A percentile compares a stretch with the other conserved stretches of the same genome.
Conservation (phyloP, 2,329 filamentous ascomycete species). For the Nigrospora sphaerica region DNA sequence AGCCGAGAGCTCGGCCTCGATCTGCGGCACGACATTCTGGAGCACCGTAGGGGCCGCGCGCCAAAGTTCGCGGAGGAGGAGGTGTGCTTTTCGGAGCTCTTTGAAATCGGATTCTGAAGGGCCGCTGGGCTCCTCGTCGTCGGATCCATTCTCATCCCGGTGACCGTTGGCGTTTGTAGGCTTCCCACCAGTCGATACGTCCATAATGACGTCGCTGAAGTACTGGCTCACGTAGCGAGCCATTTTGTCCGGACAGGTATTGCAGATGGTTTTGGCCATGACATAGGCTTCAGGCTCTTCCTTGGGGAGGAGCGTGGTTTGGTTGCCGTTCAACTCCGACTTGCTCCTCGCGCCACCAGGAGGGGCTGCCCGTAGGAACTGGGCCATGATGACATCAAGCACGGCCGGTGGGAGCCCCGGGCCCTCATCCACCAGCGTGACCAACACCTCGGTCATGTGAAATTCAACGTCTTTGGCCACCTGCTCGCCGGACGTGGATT, state of each 20-base stretch:
- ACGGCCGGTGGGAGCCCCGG: slow-evolving; percentile 70
- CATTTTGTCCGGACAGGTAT: slow-evolving; percentile 87
- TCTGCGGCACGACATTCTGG: slow-evolving; percentile 86
- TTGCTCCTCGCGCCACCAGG: slow-evolving; percentile 55
- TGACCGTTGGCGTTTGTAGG: slow-evolving; percentile 48
- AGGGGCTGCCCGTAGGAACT: slow-evolving; percentile 85
- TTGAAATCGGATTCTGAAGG: slow-evolving; percentile 79
- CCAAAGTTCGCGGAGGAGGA: slow-evolving; percentile 87
- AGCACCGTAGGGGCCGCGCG: slow-evolving; percentile 81
- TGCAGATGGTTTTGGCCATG: slow-evolving; percentile 94
- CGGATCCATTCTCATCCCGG: slow-evolving; percentile 55
- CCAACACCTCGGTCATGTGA: slow-evolving; percentile 80
- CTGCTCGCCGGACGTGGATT: slow-evolving; percentile 68
- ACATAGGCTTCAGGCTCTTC: slow-evolving; percentile 89
- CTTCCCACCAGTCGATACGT: slow-evolving; percentile 56
- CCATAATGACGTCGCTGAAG: slow-evolving; percentile 93
- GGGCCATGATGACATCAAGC: slow-evolving; percentile 88
- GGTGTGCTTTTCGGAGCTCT: slow-evolving; percentile 84
- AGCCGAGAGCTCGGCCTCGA: slow-evolving; percentile 85
- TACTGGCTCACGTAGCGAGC: slow-evolving; percentile 89
- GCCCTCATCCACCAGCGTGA: slow-evolving; percentile 81
- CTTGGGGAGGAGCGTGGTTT: slow-evolving; percentile 77
- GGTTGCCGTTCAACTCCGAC: slow-evolving; percentile 60
- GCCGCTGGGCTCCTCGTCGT: slow-evolving; percentile 51
- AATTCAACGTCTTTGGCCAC: slow-evolving; percentile 91